Evolutionary conservation across 768 basidiomycete genomes (phyloP).

Genomic region (Candolleomyces aberdarensis): DNA sequence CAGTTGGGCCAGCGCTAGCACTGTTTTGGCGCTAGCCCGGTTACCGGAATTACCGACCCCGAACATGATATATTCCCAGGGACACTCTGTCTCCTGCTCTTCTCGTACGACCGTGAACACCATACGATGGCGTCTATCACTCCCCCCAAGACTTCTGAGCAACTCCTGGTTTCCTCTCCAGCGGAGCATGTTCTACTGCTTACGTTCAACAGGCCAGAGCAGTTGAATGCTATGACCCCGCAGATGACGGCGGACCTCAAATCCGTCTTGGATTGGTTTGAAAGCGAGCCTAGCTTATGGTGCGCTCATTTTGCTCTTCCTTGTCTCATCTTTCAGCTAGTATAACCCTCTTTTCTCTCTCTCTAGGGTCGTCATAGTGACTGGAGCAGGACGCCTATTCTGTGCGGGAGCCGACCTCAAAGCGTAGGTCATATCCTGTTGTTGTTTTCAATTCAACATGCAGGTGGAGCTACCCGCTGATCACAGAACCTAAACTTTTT

Average conservation of each 20-base stretch:
- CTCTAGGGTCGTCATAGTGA: constrained; percentile 68
- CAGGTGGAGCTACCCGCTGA: neutral
- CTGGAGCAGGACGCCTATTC: constrained; percentile 70
- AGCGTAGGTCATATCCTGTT: constrained; percentile 42
- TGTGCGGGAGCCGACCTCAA: constrained; percentile 81
- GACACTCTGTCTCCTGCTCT: neutral
- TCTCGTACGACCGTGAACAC: neutral
- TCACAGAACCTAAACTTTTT: neutral
- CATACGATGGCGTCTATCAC: constrained; percentile 18
- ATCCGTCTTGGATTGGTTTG: constrained; percentile 66
- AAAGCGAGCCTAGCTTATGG: constrained; percentile 71
- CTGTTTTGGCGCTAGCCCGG: too few relatives aligned
- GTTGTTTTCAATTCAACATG: neutral
- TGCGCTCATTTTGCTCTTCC: constrained; percentile 27
- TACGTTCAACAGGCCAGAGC: constrained; percentile 59
- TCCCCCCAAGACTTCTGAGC: constrained; percentile 30
- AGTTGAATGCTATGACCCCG: constrained; percentile 73
- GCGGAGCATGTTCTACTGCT: constrained; percentile 37
- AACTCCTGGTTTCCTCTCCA: constrained; percentile 37
- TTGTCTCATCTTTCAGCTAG: too few relatives aligned
- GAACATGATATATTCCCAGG: constrained; percentile 3
- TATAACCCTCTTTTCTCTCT: too few relatives aligned
- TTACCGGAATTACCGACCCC: too few relatives aligned
- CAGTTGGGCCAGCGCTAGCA: too few relatives aligned
- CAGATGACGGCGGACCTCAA: constrained; percentile 53